Evolutionary conservation across 2,329 filamentous ascomycete genomes (phyloP).

Genomic region (Sarocladium brachiariae): DNA sequence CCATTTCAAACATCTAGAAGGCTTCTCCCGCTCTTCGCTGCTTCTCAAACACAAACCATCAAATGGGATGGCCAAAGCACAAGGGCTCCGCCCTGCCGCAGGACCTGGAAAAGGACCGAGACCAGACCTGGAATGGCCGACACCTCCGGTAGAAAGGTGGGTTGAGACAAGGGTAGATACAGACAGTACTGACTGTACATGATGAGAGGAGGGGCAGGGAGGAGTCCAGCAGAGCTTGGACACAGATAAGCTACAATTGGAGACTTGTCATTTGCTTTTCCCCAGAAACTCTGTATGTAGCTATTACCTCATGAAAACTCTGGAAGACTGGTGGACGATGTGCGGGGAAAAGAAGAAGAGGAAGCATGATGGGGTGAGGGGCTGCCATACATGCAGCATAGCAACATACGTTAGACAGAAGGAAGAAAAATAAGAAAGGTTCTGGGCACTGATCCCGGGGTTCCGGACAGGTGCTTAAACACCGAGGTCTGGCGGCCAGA

Average conservation of each 20-base stretch:
- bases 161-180: background rate
- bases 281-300: slow-evolving; percentile 3
- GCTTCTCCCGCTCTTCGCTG: too few species aligned
- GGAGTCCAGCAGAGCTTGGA: too few species aligned
- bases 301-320: slow-evolving; percentile 7
- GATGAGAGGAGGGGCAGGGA: too few species aligned
- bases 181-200: too few species aligned
- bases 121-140: background rate
- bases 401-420: too few species aligned
- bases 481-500: too few species aligned
- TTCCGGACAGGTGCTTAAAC: background rate
- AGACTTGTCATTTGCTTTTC: background rate
- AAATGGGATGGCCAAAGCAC: background rate
- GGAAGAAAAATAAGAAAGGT: too few species aligned
- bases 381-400: too few species aligned
- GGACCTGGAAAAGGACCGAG: background rate
- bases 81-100: background rate
- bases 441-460: background rate
- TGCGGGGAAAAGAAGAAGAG: background rate
- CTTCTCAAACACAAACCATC: too few species aligned
- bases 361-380: background rate
- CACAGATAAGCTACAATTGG: background rate
- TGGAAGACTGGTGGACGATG: background rate
- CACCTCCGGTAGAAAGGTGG: slow-evolving; percentile 1
- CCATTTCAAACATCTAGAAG: background rate